These are phyloP conservation scores for Firmiana major DNA, from an alignment of 345 rosid genomes.

Conservation along the genomic window DNA sequence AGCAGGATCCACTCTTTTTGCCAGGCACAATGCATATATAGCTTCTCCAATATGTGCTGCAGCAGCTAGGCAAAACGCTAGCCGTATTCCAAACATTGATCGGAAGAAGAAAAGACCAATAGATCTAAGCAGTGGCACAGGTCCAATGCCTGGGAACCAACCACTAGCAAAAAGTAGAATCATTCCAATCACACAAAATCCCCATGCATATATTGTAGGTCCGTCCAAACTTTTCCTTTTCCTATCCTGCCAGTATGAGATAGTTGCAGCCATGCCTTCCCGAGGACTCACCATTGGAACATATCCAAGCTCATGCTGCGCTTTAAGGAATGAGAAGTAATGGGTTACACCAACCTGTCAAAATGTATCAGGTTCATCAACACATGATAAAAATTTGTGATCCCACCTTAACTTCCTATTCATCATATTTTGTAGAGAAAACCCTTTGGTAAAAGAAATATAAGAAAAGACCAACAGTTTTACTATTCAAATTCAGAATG, in stretches of 20 bases:
- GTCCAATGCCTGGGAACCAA: constrained; percentile 67
- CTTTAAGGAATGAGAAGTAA: constrained; percentile 84
- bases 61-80: constrained; percentile 33
- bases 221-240: constrained; percentile 65
- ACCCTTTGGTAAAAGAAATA: neutral
- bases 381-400: neutral
- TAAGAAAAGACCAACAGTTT: neutral
- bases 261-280: constrained; percentile 88
- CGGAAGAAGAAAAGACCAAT: constrained; percentile 50
- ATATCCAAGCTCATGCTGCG: constrained; percentile 86
- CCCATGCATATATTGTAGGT: constrained; percentile 60
- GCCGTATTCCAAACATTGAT: constrained; percentile 42
- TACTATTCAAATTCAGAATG: neutral
- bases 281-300: constrained; percentile 71
- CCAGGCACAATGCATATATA: constrained; percentile 54
- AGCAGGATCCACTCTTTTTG: constrained; percentile 61
- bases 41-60: constrained; percentile 54
- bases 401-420: neutral
- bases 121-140: constrained; percentile 50
- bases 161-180: constrained; percentile 39
- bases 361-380: constrained; percentile 21
- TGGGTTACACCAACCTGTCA: constrained; percentile 86
- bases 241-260: constrained; percentile 69
- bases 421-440: neutral
- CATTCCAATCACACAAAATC: constrained; percentile 51